Base-by-base conservation (phyloP, 495 filamentous ascomycete species). In the Clohesyomyces aquaticus region DNA sequence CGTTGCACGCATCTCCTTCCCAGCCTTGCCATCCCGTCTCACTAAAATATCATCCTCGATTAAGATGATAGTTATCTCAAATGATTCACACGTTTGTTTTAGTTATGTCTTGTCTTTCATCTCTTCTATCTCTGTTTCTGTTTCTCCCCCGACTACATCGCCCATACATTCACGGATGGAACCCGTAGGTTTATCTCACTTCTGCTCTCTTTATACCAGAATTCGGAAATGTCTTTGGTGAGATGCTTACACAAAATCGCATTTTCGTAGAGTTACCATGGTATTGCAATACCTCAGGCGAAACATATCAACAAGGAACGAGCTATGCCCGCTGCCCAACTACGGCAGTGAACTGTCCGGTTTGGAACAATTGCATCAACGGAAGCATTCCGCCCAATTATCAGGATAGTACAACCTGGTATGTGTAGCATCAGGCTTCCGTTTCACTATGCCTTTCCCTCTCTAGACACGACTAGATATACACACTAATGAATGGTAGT, bases 331-430 rank as follows among this genome's bases (percentile, higher is more conserved):
- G 55, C 12, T 58, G 56, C 21, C 50, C 43, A 25, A 23, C 23
- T 23, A 25, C 43, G 1, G 22, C 6, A 4, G 23, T 2, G 1
- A 23, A 59, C 56, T 59, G 56, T 50, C 56, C 56, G 2, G 14
- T 59, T 16, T 59, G 35, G 14, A 59, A 42, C 0, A 27, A 23
- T 11, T 59, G 56, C 18, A 12, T 59, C 26, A 19, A 42, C 4
- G 56, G 56, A 3, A 49, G 25, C 46, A 35, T 59, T n/a, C 11
- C 38, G 2, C 27, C 43, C 1, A 59, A 59, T 50, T n/a, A 59
- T 23, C 56, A 59, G 26, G 49, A 49, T 41, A 11, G 19, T 1
- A 16, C 8, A 21, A 59, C 56, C 2, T 59, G 56, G 55, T 47
- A 25, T 25, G 41, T n/a, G 32, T n/a, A n/a, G n/a, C n/a, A n/a